A percentile compares a stretch with the other conserved stretches of the same genome.
Conservation (phyloP, 1,284 basidiomycete genomes). For the Trichosporon sp. region DNA sequence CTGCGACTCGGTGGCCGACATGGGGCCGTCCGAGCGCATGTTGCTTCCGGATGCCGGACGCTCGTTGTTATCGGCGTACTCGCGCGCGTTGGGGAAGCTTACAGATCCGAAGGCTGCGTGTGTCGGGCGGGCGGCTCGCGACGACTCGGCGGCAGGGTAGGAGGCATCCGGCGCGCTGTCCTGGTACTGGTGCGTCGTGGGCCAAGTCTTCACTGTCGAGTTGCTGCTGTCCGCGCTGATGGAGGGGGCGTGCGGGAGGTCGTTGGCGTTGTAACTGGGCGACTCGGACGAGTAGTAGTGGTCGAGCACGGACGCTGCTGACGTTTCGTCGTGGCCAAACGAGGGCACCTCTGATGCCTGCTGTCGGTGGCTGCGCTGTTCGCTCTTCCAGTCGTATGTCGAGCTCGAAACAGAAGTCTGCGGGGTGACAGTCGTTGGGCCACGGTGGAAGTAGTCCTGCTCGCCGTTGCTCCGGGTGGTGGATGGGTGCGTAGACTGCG, state of each 20-base stretch:
- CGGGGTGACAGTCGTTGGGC: background rate
- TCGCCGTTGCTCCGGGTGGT: background rate
- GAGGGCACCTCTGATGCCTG: background rate
- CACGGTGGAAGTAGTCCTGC: background rate
- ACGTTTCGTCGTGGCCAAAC: background rate
- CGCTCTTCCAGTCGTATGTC: background rate
- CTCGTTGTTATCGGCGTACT: background rate
- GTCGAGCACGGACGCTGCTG: constrained; percentile 1
- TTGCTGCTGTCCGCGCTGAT: background rate
- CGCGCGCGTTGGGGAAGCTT: background rate
- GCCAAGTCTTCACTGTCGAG: background rate
- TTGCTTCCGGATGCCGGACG: background rate
- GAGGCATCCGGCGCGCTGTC: background rate
- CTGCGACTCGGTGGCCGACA: background rate
- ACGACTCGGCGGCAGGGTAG: background rate
- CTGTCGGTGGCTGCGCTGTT: background rate
- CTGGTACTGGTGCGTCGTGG: background rate
- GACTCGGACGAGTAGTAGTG: background rate
- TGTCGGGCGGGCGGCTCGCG: background rate
- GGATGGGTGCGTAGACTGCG: background rate
- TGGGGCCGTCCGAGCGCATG: background rate
- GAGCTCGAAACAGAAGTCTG: background rate
- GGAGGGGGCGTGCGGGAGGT: background rate
- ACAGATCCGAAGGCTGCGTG: background rate
- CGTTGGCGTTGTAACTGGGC: background rate